Evolutionary conservation across 805 yeast species (phyloP).

Genomic region (Ogataea wickerhamii): DNA sequence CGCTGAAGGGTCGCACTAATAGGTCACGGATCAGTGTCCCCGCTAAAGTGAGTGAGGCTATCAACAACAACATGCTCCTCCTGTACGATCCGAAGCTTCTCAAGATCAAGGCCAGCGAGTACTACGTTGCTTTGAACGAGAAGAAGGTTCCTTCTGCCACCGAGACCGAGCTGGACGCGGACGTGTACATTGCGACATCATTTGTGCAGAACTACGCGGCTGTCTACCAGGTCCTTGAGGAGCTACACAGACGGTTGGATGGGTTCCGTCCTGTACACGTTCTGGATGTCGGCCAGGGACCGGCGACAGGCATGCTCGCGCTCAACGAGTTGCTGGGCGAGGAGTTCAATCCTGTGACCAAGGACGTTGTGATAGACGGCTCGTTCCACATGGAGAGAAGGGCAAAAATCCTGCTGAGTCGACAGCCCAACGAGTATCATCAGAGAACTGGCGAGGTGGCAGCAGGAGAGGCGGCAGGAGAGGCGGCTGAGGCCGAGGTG

Average conservation of each 20-base stretch:
- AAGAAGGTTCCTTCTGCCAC: slow-evolving; percentile 47
- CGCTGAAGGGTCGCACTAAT: slow-evolving; percentile 53
- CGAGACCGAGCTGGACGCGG: slow-evolving; percentile 52
- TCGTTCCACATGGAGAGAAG: slow-evolving; percentile 68
- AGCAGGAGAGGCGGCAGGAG: slow-evolving; percentile 8
- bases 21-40: slow-evolving; percentile 56
- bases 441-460: slow-evolving; percentile 36
- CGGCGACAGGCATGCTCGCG: slow-evolving; percentile 88
- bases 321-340: slow-evolving; percentile 77
- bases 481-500: slow-evolving; percentile 6
- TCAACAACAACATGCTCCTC: slow-evolving; percentile 60
- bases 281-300: slow-evolving; percentile 84
- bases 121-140: slow-evolving; percentile 40
- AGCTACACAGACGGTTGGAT: slow-evolving; percentile 52
- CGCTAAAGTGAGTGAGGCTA: slow-evolving; percentile 48
- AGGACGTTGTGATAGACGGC: slow-evolving; percentile 73
- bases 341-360: slow-evolving; percentile 54
- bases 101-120: slow-evolving; percentile 49
- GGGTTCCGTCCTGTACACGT: slow-evolving; percentile 62
- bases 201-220: slow-evolving; percentile 81
- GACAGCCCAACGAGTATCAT: slow-evolving; percentile 55
- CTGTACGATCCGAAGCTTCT: slow-evolving; percentile 61
- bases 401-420: slow-evolving; percentile 70
- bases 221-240: slow-evolving; percentile 59
- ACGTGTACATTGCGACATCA: slow-evolving; percentile 74